Percentiles rank a stretch among this genome's conserved stretches.
These are phyloP conservation scores for Saccharomycopsis babjevae DNA, from an alignment of 805 yeast species.

Conservation along the genomic window DNA sequence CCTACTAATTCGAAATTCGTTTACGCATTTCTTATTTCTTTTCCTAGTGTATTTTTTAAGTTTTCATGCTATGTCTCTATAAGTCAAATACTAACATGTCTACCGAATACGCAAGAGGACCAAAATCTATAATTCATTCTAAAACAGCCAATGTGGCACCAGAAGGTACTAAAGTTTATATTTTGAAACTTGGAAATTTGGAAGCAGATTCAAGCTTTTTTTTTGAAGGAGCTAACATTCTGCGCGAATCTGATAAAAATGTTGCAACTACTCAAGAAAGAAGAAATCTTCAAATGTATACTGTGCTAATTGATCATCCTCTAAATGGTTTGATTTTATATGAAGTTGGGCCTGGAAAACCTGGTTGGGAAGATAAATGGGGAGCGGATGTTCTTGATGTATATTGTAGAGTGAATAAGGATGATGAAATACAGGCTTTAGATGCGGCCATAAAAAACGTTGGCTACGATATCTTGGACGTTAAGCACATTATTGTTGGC, in stretches of 20 bases:
- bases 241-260: background rate
- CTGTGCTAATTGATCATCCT: constrained; percentile 11
- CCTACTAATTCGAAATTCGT: background rate
- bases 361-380: constrained; percentile 12
- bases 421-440: constrained; percentile 1
- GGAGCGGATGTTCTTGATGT: constrained; percentile 4
- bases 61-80: background rate
- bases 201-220: constrained; percentile 9
- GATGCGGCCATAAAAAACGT: constrained; percentile 6
- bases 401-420: constrained; percentile 7
- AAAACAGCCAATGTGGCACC: constrained; percentile 4
- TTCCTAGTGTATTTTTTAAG: background rate
- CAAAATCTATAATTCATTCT: background rate
- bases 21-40: background rate
- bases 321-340: constrained; percentile 7
- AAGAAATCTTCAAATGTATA: constrained; percentile 5
- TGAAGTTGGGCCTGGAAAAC: constrained; percentile 12
- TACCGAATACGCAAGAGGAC: constrained; percentile 2
- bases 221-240: constrained; percentile 5
- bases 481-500: constrained; percentile 10
- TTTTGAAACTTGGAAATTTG: constrained; percentile 8
- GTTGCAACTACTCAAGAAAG: background rate
- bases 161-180: constrained; percentile 5
- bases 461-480: constrained; percentile 7
- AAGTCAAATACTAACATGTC: constrained; percentile 1